phyloP scores from a whole-genome alignment of 148 eudicot genomes.

The Spergularia marina region DNA sequence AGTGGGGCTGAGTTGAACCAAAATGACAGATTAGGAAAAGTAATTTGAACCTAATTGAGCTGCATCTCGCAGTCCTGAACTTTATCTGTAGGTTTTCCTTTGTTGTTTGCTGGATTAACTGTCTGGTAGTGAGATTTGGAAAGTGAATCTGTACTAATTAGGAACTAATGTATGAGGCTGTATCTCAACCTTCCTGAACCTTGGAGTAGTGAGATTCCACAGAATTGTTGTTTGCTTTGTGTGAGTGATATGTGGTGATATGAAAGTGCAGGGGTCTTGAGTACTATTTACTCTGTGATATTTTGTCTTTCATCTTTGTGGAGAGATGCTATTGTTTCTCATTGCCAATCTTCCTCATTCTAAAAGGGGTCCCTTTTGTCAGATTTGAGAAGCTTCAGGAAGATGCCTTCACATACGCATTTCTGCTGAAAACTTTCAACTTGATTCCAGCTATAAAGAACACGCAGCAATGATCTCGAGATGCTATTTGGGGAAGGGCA shows the following conservation, averaged over 20 bases:
- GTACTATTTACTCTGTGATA: background rate
- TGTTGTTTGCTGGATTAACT: background rate
- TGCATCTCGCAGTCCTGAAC: background rate
- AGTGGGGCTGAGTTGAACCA: background rate
- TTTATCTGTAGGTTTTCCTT: background rate
- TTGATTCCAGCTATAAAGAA: slow-evolving; percentile 32
- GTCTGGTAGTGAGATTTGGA: too few relatives aligned
- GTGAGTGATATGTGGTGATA: background rate
- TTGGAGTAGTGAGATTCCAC: background rate
- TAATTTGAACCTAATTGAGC: background rate
- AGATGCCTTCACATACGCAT: slow-evolving; percentile 49
- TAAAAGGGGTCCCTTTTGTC: slow-evolving; percentile 3
- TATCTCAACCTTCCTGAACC: background rate
- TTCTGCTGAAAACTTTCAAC: slow-evolving; percentile 48
- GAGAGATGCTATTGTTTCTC: background rate
- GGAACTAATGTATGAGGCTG: background rate
- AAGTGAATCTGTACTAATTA: background rate
- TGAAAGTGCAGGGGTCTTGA: background rate
- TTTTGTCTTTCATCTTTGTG: background rate
- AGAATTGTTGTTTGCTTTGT: background rate
- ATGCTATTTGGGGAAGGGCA: background rate
- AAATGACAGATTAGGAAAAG: background rate
- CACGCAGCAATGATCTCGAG: slow-evolving; percentile 2
- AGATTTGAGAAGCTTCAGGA: slow-evolving; percentile 62
- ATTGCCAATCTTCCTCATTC: background rate